Percentiles rank a stretch among this genome's conserved stretches.
phyloP scores from a whole-genome alignment of 805 yeast genomes.

The Tetrapisispora fleetii region DNA sequence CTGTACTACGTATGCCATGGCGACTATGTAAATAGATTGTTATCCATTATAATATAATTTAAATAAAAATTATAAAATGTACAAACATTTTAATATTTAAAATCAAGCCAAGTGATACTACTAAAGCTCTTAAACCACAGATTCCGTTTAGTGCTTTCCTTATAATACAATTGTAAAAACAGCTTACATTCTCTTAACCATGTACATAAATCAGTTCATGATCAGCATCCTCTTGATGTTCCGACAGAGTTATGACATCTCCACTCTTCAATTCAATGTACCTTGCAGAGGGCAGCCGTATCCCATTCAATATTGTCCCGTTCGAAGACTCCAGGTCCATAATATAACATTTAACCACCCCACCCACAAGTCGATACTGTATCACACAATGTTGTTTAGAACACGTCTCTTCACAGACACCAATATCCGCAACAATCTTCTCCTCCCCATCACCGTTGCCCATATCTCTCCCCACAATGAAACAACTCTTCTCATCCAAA shows the following conservation, averaged over 20 bases:
- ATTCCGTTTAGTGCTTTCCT: too few relatives aligned
- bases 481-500: constrained; percentile 22
- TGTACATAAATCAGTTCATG: constrained; percentile 18
- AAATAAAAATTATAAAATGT: constrained; percentile 1
- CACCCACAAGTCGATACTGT: constrained; percentile 31
- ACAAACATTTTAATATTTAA: too few relatives aligned
- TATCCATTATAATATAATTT: background rate
- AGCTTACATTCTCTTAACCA: background rate
- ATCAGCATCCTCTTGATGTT: constrained; percentile 24
- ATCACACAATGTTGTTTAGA: constrained; percentile 43
- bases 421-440: constrained; percentile 29
- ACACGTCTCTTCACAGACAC: constrained; percentile 29
- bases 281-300: constrained; percentile 31
- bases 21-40: background rate
- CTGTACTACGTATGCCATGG: background rate
- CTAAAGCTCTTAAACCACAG: too few relatives aligned
- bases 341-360: constrained; percentile 29
- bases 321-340: constrained; percentile 40
- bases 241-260: constrained; percentile 36
- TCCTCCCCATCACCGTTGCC: constrained; percentile 7
- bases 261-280: constrained; percentile 34
- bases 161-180: background rate
- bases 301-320: constrained; percentile 37
- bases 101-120: too few relatives aligned
- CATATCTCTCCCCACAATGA: constrained; percentile 32